Conservation (phyloP, 768 basidiomycete species). For the Cubamyces sp. region DNA sequence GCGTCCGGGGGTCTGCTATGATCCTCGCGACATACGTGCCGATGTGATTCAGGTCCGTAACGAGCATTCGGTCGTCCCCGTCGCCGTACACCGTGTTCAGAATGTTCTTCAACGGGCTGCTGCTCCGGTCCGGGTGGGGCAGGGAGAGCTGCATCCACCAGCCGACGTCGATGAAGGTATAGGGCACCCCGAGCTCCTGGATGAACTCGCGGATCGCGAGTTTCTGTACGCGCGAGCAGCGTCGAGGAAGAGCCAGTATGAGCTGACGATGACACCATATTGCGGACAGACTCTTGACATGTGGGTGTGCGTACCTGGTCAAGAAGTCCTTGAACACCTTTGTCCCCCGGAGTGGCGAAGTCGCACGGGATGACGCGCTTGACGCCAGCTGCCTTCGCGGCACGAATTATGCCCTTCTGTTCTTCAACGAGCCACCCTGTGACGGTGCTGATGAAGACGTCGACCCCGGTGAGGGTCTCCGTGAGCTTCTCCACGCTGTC, state of each 20-base stretch:
- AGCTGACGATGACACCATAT: too few relatives aligned
- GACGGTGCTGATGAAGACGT: constrained; percentile 25
- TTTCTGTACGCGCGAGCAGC: constrained; percentile 29
- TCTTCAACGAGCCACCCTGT: not conserved
- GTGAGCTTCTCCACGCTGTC: constrained; percentile 25
- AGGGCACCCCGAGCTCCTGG: constrained; percentile 28
- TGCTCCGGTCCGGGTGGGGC: not conserved
- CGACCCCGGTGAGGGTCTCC: constrained; percentile 23
- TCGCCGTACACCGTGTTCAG: constrained; percentile 22
- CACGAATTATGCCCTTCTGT: constrained; percentile 26
- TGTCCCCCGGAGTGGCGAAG: constrained; percentile 25
- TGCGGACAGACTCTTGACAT: too few relatives aligned
- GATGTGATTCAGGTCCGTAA: constrained; percentile 33
- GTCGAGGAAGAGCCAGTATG: not conserved
- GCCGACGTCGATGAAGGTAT: constrained; percentile 41
- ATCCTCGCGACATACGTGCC: constrained; percentile 36
- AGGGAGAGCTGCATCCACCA: constrained; percentile 36
- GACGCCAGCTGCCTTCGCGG: constrained; percentile 30
- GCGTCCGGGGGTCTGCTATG: constrained; percentile 37
- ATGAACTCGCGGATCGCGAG: constrained; percentile 34
- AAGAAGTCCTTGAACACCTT: constrained; percentile 18
- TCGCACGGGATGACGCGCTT: constrained; percentile 33
- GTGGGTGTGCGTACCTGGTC: constrained; percentile 11
- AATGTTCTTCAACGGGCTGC: not conserved
- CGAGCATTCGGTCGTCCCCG: constrained; percentile 27